These are phyloP conservation scores for Pseudonitzschia multistriata DNA, from an alignment of 108 stramenopile species.

Conservation along the genomic window DNA sequence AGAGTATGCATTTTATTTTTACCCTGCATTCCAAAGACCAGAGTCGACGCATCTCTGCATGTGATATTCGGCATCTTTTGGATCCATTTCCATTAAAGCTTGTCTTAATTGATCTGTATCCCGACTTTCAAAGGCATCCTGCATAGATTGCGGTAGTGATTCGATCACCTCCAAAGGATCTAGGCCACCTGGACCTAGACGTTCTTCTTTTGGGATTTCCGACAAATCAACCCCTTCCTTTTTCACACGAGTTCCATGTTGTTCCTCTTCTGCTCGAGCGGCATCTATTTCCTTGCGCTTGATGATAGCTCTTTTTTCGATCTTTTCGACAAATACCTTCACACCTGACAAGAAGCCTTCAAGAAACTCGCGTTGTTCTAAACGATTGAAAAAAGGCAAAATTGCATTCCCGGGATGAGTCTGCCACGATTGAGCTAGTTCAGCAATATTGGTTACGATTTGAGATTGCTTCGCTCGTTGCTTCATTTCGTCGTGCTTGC, in stretches of 20 bases:
- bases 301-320: slow-evolving; percentile 88
- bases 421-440: slow-evolving; percentile 88
- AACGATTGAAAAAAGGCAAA: slow-evolving; percentile 88
- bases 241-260: slow-evolving; percentile 43
- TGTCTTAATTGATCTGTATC: slow-evolving; percentile 78
- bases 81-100: slow-evolving; percentile 73
- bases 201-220: slow-evolving; percentile 72
- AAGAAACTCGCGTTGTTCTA: slow-evolving; percentile 75
- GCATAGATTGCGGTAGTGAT: slow-evolving; percentile 80
- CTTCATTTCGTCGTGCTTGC: slow-evolving; percentile 93
- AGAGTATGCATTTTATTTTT: background rate
- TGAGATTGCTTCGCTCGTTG: slow-evolving; percentile 88
- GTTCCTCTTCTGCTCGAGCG: slow-evolving; percentile 47
- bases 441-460: slow-evolving; percentile 94
- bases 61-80: slow-evolving; percentile 88
- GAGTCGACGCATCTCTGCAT: slow-evolving; percentile 94
- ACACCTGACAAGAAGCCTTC: slow-evolving; percentile 84
- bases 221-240: slow-evolving; percentile 69
- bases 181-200: slow-evolving; percentile 95
- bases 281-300: slow-evolving; percentile 93
- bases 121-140: slow-evolving; percentile 91
- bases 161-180: slow-evolving; percentile 97
- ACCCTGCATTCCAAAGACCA: slow-evolving; percentile 84
- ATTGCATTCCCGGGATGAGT: slow-evolving; percentile 97
- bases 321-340: slow-evolving; percentile 77